Percentiles rank a stretch among this genome's conserved stretches.
phyloP scores from a whole-genome alignment of 2,329 filamentous ascomycete species.

The Xylariaceae sp. region DNA sequence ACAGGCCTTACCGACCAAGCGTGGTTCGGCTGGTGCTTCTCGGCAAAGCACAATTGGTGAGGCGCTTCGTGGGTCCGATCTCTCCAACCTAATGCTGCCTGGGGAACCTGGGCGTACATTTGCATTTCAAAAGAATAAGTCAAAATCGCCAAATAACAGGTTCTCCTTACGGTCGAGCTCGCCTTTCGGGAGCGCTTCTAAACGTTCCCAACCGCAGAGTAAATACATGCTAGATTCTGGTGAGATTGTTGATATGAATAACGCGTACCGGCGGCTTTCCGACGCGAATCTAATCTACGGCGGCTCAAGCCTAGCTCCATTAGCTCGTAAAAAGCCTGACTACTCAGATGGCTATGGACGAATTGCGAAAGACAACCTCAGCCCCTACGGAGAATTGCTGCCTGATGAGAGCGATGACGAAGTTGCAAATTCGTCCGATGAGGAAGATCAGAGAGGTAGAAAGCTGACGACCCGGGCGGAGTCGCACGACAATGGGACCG shows the following conservation, averaged over 20 bases:
- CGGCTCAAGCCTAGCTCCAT: conserved; percentile 65
- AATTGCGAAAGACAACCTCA: conserved; percentile 70
- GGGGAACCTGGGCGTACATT: conserved; percentile 51
- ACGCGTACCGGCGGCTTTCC: conserved; percentile 72
- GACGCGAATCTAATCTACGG: conserved; percentile 72
- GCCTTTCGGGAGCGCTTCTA: conserved; percentile 47
- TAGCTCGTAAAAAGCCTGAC: conserved; percentile 62
- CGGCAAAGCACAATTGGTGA: conserved; percentile 56
- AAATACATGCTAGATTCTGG: conserved; percentile 65
- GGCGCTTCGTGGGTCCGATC: conserved; percentile 58
- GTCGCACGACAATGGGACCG: conserved; percentile 45
- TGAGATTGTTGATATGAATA: conserved; percentile 69
- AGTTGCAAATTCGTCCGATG: conserved; percentile 60
- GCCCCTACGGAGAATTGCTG: conserved; percentile 69
- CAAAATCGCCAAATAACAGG: conserved; percentile 60
- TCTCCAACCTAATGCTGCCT: conserved; percentile 56
- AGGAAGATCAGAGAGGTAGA: conserved; percentile 68
- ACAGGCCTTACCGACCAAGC: conserved; percentile 52
- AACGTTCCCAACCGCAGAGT: conserved; percentile 40
- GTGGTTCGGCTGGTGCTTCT: conserved; percentile 36
- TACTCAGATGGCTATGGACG: conserved; percentile 55
- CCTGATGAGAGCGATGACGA: conserved; percentile 72
- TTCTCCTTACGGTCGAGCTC: conserved; percentile 58
- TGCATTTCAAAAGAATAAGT: conserved; percentile 50
- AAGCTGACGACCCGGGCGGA: conserved; percentile 59